Conservation (phyloP, 1,139 yeast species). For the Scheffersomyces stambukii region DNA sequence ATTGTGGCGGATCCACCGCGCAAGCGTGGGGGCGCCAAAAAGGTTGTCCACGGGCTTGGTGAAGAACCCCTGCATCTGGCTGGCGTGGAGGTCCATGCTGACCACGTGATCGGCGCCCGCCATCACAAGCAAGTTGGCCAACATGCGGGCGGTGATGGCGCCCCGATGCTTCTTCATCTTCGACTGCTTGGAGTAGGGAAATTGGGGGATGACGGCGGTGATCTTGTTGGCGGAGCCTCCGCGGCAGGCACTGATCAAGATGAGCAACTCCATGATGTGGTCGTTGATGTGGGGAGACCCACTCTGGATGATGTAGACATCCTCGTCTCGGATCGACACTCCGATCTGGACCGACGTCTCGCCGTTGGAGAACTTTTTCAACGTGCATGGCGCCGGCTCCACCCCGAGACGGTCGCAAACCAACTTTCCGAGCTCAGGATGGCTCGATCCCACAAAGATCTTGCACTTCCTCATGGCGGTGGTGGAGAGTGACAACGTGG, state of each 20-base stretch:
- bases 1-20: slow-evolving; percentile 92
- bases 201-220: slow-evolving; percentile 96
- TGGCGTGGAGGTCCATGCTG: slow-evolving; percentile 96
- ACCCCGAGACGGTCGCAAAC: slow-evolving; percentile 91
- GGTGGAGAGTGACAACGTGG: slow-evolving; percentile 7
- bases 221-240: slow-evolving; percentile 97
- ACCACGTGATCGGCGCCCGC: slow-evolving; percentile 99
- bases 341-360: slow-evolving; percentile 97
- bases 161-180: slow-evolving; percentile 99
- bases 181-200: slow-evolving; percentile 95
- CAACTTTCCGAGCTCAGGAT: slow-evolving; percentile 85
- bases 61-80: slow-evolving; percentile 99
- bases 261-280: slow-evolving; percentile 92
- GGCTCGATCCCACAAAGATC: slow-evolving; percentile 93
- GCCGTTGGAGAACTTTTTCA: slow-evolving; percentile 91
- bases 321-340: slow-evolving; percentile 91
- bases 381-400: slow-evolving; percentile 90
- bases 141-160: slow-evolving; percentile 98
- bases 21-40: slow-evolving; percentile 94
- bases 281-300: slow-evolving; percentile 90
- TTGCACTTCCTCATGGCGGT: slow-evolving; percentile 86
- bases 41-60: slow-evolving; percentile 95
- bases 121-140: slow-evolving; percentile 91
- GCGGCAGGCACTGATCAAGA: slow-evolving; percentile 89
- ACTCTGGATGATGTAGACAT: slow-evolving; percentile 91